These are phyloP conservation scores for Cucurbita moschata DNA, from an alignment of 306 rosid species.

Conservation along the genomic window DNA sequence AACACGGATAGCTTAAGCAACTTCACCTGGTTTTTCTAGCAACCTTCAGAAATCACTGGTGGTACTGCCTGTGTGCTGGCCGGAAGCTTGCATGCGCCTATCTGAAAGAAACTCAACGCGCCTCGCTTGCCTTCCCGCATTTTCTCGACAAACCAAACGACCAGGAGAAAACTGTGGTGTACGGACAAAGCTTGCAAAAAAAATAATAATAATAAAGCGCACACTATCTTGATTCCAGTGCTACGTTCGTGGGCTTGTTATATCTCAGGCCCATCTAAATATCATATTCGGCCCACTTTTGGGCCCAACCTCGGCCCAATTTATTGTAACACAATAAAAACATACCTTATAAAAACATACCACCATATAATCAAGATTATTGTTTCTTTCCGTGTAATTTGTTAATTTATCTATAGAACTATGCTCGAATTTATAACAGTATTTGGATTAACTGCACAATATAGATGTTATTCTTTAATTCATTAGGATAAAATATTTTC, in stretches of 20 bases:
- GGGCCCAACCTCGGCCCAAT: background rate
- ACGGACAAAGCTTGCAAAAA: background rate
- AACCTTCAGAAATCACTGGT: background rate
- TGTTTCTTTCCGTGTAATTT: too few species aligned
- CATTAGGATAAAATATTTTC: too few species aligned
- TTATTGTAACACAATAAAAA: too few species aligned
- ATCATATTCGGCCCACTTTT: background rate
- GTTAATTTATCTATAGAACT: too few species aligned
- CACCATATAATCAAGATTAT: too few species aligned
- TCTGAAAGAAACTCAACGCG: background rate
- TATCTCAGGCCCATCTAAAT: background rate
- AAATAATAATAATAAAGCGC: background rate
- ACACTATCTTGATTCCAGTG: background rate
- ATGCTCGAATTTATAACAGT: too few species aligned
- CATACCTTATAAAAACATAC: too few species aligned
- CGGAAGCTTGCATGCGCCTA: background rate
- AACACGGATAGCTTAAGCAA: background rate
- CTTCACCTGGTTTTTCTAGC: background rate
- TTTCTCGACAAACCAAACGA: constrained; percentile 2
- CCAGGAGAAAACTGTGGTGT: background rate
- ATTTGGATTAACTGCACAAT: too few species aligned
- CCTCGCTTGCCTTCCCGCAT: background rate
- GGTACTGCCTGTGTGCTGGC: too few species aligned
- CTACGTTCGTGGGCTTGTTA: background rate
- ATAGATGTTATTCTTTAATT: too few species aligned